These are phyloP conservation scores for Crithidia brevicula DNA, from an alignment of 208 protist species.

Conservation along the genomic window DNA sequence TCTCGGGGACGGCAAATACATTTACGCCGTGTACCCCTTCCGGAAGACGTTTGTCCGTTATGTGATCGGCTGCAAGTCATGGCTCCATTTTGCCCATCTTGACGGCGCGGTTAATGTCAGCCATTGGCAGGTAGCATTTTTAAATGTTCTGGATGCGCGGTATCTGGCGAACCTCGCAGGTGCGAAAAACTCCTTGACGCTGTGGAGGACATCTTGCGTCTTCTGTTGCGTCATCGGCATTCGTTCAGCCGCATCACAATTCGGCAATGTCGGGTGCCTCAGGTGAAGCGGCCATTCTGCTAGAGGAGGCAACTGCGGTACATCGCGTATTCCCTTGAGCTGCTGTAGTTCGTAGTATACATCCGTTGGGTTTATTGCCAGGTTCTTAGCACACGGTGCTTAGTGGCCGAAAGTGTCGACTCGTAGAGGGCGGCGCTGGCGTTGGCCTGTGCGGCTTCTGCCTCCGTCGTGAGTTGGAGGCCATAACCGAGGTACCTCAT, in stretches of 20 bases:
- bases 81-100: background rate
- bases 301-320: background rate
- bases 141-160: background rate
- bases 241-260: background rate
- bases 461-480: constrained; percentile 1
- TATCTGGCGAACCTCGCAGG: background rate
- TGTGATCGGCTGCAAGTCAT: background rate
- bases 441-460: background rate
- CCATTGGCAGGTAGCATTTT: background rate
- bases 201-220: background rate
- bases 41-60: background rate
- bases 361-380: background rate
- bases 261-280: background rate
- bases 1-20: background rate
- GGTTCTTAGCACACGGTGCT: background rate
- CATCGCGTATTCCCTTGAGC: background rate
- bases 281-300: background rate
- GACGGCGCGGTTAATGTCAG: background rate
- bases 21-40: background rate
- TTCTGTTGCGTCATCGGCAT: background rate
- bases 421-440: background rate
- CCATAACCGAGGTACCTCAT: background rate
- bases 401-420: background rate
- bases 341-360: background rate
- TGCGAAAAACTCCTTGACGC: background rate